Base-by-base conservation (phyloP, 2,329 filamentous ascomycete genomes). In the Colletotrichum gigasporum region DNA sequence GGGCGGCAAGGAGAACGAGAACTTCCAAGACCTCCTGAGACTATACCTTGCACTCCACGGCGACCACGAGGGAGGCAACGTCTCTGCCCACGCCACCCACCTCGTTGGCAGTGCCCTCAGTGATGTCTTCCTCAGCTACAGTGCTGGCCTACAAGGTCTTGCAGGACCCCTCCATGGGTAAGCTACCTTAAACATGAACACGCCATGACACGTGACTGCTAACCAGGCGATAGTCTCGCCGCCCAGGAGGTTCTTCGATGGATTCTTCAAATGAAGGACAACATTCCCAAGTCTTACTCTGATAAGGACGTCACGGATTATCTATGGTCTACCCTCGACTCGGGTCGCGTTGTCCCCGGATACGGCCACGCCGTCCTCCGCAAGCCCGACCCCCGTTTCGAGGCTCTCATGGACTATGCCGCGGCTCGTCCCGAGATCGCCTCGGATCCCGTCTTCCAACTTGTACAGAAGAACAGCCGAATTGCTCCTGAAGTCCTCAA, bases 61-160 rank as follows among this genome's bases (percentile, higher is more conserved):
- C 68, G 96, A 99, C 79, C 96, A 99, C 81, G 96, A 99, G 81
- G 96, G 96, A 67, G 96, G 96, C 63, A 99, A 99, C 72, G 96
- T 99, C 67, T 97, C 94, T 37, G 96, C 96, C 1, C 96, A 99
- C 77, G 83, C 96, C 26, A 98, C 96, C 7, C 96, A 99, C 78
- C 85, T 99, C 37, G 96, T 99, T 59, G 96, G 96, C 54, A 96
- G 92, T 71, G 96, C 96, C 18, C 88, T 99, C 60, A 96, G 92
- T 73, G 96, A 98, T 73, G 93, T 95, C 5, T 98, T 96, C 87
- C 87, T 99, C 68, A 96, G 93, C 74, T 98, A 98, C 85, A 96
- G 92, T 70, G 96, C 96, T 61, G 96, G 96, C 77, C 89, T 99
- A 5, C 93, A 97, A 75, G 96, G 96, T 76, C 89, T 99, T 12